phyloP scores from a whole-genome alignment of 2,329 filamentous ascomycete genomes.

The Clonostachys rosea region DNA sequence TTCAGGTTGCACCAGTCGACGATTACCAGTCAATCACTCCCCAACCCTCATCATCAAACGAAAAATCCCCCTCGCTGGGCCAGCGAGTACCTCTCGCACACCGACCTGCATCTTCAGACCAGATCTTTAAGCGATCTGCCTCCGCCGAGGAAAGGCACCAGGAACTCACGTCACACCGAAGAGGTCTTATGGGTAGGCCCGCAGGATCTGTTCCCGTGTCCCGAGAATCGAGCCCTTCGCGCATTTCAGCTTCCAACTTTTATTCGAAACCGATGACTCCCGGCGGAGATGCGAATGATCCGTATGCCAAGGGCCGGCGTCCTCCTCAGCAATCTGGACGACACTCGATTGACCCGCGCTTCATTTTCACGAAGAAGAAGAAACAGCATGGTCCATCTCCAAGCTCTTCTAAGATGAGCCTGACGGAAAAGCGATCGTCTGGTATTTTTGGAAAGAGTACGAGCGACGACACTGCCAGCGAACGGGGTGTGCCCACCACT shows the following conservation, averaged over 20 bases:
- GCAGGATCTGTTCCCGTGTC: constrained; percentile 52
- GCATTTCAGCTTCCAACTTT: constrained; percentile 55
- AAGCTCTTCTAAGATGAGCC: constrained; percentile 42
- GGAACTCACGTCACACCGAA: constrained; percentile 37
- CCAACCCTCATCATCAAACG: constrained; percentile 57
- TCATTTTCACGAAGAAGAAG: constrained; percentile 78
- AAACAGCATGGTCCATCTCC: constrained; percentile 55
- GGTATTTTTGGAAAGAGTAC: constrained; percentile 27
- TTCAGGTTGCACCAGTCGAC: constrained; percentile 15
- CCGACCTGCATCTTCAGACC: constrained; percentile 36
- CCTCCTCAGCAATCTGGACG: constrained; percentile 61
- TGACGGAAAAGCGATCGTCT: constrained; percentile 51
- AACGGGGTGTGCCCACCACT: constrained; percentile 15
- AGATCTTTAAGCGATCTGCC: constrained; percentile 21
- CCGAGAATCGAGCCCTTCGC: constrained; percentile 60
- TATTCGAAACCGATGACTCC: constrained; percentile 76
- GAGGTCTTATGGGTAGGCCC: constrained; percentile 48
- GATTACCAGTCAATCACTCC: constrained; percentile 56
- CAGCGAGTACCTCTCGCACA: constrained; percentile 32
- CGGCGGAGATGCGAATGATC: constrained; percentile 74
- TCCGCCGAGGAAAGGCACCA: constrained; percentile 28
- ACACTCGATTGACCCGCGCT: constrained; percentile 68
- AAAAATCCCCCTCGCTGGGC: constrained; percentile 36
- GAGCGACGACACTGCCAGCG: constrained; percentile 12
- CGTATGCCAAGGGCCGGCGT: constrained; percentile 79